Conservation (phyloP, 2,329 filamentous ascomycete species). For the Cytospora mali region DNA sequence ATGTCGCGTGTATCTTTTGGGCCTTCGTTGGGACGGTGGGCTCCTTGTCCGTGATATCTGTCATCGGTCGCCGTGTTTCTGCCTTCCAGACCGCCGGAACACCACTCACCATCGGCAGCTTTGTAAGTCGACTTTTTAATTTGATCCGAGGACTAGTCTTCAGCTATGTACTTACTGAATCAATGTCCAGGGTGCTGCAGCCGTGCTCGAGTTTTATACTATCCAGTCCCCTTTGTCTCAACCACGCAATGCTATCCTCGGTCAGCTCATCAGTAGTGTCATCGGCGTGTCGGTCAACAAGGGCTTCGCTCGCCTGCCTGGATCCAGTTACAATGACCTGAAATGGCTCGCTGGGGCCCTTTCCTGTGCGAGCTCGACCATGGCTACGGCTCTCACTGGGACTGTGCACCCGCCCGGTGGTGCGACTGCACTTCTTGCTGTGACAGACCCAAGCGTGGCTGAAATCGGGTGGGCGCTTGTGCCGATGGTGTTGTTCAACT, state of each 20-base stretch:
- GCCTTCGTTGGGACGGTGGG: slow-evolving; percentile 66
- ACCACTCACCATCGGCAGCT: slow-evolving; percentile 69
- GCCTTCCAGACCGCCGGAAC: slow-evolving; percentile 54
- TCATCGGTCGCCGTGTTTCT: slow-evolving; percentile 56
- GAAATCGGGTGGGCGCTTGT: slow-evolving; percentile 70
- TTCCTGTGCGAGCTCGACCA: slow-evolving; percentile 64
- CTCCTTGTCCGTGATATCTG: slow-evolving; percentile 61
- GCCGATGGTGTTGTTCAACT: slow-evolving; percentile 63
- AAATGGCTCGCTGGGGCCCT: slow-evolving; percentile 68
- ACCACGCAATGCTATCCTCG: slow-evolving; percentile 68
- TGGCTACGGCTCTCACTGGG: slow-evolving; percentile 69
- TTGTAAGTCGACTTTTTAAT: slow-evolving; percentile 56
- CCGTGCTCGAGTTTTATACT: slow-evolving; percentile 73
- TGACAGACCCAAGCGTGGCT: slow-evolving; percentile 57
- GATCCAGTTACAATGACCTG: slow-evolving; percentile 48
- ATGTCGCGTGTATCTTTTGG: slow-evolving; percentile 62
- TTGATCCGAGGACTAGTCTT: not conserved
- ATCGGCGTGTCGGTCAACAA: slow-evolving; percentile 66
- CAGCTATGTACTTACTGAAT: slow-evolving; percentile 4
- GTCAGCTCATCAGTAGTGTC: slow-evolving; percentile 65
- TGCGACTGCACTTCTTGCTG: slow-evolving; percentile 71
- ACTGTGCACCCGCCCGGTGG: slow-evolving; percentile 76
- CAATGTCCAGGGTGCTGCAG: slow-evolving; percentile 65
- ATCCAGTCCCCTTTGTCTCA: slow-evolving; percentile 74
- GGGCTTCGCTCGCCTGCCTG: slow-evolving; percentile 58